Percentiles rank a stretch among this genome's conserved stretches.
Conservation (phyloP, 1,284 basidiomycete species). For the Calocybe gambosa region DNA sequence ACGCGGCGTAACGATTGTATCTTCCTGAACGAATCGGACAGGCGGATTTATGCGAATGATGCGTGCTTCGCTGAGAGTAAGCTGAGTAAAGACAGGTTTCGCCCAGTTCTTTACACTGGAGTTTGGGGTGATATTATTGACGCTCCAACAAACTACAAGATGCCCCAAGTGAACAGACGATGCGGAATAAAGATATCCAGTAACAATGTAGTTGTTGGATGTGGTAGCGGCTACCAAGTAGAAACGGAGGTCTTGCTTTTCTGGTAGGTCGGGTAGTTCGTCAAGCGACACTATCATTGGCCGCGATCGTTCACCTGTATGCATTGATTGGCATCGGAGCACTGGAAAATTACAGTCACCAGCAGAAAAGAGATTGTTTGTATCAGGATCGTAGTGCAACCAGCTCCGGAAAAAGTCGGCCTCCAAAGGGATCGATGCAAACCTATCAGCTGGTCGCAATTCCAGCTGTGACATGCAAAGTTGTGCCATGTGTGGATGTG, state of each 20-base stretch:
- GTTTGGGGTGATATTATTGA: not conserved
- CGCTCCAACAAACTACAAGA: not conserved
- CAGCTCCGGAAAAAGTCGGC: not conserved
- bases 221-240: not conserved
- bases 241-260: not conserved
- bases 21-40: not conserved
- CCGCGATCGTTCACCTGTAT: not conserved
- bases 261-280: not conserved
- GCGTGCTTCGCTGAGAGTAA: not conserved
- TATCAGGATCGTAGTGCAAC: not conserved
- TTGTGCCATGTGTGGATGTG: not conserved
- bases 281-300: not conserved
- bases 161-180: not conserved
- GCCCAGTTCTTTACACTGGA: not conserved
- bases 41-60: not conserved
- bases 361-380: not conserved
- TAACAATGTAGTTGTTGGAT: not conserved
- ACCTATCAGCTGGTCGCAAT: not conserved
- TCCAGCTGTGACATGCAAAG: not conserved
- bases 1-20: not conserved
- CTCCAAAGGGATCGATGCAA: not conserved
- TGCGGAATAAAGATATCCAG: not conserved
- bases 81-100: not conserved
- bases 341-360: not conserved
- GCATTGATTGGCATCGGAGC: not conserved